These are phyloP conservation scores for Ramularia endophylla DNA, from an alignment of 2,329 filamentous ascomycete genomes.

Conservation along the genomic window DNA sequence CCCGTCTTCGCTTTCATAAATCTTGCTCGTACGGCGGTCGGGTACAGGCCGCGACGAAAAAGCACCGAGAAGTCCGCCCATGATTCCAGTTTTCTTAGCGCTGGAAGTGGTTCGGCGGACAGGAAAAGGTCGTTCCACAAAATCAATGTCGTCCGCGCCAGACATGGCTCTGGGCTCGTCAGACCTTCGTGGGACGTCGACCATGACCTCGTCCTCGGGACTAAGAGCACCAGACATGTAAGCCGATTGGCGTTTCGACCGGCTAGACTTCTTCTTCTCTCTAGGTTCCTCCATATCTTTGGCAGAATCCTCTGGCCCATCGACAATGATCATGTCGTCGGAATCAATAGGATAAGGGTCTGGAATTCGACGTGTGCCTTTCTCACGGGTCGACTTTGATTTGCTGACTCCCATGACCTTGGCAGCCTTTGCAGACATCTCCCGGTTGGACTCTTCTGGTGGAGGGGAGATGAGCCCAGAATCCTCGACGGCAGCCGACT, in stretches of 20 bases:
- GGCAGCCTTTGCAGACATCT: conserved; percentile 66
- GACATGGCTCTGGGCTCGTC: conserved; percentile 38
- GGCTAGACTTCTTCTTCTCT: conserved; percentile 33
- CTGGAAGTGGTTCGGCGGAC: conserved; percentile 57
- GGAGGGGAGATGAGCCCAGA: conserved; percentile 65
- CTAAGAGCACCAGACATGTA: conserved; percentile 34
- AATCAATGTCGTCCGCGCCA: conserved; percentile 47
- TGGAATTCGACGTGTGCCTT: conserved; percentile 46
- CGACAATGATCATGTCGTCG: conserved; percentile 54
- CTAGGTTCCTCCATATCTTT: conserved; percentile 27
- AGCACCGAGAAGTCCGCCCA: conserved; percentile 50
- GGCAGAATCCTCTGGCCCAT: conserved; percentile 39
- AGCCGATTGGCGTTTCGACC: conserved; percentile 36
- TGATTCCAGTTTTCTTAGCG: conserved; percentile 52
- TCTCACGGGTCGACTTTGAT: conserved; percentile 44
- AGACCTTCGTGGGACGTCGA: conserved; percentile 34
- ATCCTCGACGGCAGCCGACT: conserved; percentile 49
- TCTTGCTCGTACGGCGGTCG: conserved; percentile 27
- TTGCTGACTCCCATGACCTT: conserved; percentile 60
- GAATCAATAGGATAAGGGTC: conserved; percentile 56
- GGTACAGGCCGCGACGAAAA: conserved; percentile 26
- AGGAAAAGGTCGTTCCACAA: conserved; percentile 46
- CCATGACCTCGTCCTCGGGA: conserved; percentile 38
- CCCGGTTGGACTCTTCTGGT: conserved; percentile 53
- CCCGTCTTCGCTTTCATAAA: conserved; percentile 32